Percentiles rank a stretch among this genome's conserved stretches.
Evolutionary conservation across 495 filamentous ascomycete species (phyloP).

Genomic region (Mytilinidion resinicola): DNA sequence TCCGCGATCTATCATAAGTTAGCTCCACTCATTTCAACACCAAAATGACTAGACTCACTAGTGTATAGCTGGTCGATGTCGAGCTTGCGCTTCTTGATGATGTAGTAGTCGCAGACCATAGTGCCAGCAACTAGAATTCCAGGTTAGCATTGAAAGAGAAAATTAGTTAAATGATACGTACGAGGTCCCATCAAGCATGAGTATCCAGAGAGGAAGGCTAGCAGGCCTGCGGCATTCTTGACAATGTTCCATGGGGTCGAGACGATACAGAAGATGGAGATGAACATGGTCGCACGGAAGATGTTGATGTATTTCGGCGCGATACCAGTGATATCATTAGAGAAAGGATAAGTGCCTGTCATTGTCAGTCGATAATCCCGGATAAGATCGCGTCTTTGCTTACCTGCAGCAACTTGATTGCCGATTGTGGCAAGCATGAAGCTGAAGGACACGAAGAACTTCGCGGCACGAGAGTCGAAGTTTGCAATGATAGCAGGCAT

Average conservation of each 20-base stretch:
- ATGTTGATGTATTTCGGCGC: constrained; percentile 42
- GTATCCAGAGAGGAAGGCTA: constrained; percentile 44
- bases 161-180: too few relatives aligned
- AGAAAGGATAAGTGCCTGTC: constrained; percentile 35
- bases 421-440: constrained; percentile 43
- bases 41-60: too few relatives aligned
- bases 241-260: constrained; percentile 49
- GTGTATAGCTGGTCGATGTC: constrained; percentile 39
- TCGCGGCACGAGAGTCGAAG: constrained; percentile 40
- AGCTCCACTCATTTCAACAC: too few relatives aligned
- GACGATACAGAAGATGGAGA: constrained; percentile 39
- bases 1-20: constrained; percentile 20
- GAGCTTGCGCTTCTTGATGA: constrained; percentile 36
- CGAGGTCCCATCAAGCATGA: constrained; percentile 42
- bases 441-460: constrained; percentile 37
- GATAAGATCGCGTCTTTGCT: neutral
- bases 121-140: constrained; percentile 35
- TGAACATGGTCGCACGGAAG: constrained; percentile 35
- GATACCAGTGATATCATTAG: constrained; percentile 39
- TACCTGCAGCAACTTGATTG: constrained; percentile 37
- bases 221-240: constrained; percentile 39
- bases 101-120: constrained; percentile 44
- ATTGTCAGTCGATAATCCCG: neutral
- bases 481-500: constrained; percentile 37
- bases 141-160: too few relatives aligned